Base-by-base conservation (phyloP, 768 basidiomycete species). In the Rhizopogon vinicolor region DNA sequence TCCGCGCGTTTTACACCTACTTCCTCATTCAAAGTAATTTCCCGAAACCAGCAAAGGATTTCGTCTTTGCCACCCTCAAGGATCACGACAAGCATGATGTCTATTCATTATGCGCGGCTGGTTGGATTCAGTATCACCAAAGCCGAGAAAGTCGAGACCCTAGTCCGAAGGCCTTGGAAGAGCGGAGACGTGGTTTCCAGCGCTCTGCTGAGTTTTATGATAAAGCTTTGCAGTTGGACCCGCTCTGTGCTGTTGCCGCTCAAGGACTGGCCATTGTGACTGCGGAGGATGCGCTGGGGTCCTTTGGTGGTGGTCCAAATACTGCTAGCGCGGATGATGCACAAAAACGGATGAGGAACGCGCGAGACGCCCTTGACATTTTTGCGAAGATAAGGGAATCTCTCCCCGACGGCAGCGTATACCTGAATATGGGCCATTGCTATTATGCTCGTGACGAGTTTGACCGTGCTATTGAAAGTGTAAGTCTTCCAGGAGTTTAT, bases 391-490 rank as follows among this genome's bases (percentile, higher is more conserved):
- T 98, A 51, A 80, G 93, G 53, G 97, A 98, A 73, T 87, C 85
- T 2, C 72, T 93, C 52, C 81, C 83, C 55, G 82, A 84, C 42
- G 92, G 91, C 7, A 89, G 89, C 56, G 93, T 97, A 4, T 93
- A 95, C 65, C 77, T 92, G 65, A 99, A 99, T 68, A 95, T 98
- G 78, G 97, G 95, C 0, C 97, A 98, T 64, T 97, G 94, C 63
- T 90, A 94, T 67, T 96, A 92, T 65, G 82, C 85, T 18, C 79
- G 92, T 50, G 96, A 97, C 56, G 96, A 99, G 67, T 97, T 87
- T 66, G 96, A 98, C 60, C 81, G 91, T 48, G 96, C 97, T 1
- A 95, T 98, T 59, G 95, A 99, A 71, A 91, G 91, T 64, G 96
- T 97, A 67, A 68, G 85, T 77, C 12, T 31, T 50, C 5, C 39